Evolutionary conservation across 345 rosid genomes (phyloP).

Genomic region (Psidium friedrichsthalianum): DNA sequence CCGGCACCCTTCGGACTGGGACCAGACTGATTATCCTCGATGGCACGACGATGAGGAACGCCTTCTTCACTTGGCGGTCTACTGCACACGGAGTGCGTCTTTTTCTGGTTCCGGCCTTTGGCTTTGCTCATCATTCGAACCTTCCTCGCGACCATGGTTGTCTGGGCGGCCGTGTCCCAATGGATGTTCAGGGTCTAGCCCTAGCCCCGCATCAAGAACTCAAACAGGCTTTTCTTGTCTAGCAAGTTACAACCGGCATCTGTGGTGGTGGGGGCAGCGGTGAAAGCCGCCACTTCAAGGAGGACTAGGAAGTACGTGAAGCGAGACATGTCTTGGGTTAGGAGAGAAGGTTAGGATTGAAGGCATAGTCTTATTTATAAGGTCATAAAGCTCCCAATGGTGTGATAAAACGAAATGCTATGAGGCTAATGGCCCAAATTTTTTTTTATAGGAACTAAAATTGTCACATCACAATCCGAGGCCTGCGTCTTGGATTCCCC

Average conservation of each 20-base stretch:
- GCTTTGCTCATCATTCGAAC: too few relatives aligned
- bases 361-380: background rate
- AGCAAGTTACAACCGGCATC: background rate
- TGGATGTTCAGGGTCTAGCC: too few relatives aligned
- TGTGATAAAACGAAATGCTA: background rate
- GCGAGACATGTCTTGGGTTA: background rate
- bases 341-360: background rate
- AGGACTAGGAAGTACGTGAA: background rate
- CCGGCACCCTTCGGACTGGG: too few relatives aligned
- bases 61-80: too few relatives aligned
- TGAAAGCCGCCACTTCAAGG: background rate
- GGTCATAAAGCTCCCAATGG: background rate
- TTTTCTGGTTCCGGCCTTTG: too few relatives aligned
- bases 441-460: background rate
- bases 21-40: too few relatives aligned
- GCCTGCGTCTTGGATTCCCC: background rate
- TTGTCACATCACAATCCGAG: background rate
- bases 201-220: too few relatives aligned
- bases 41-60: too few relatives aligned
- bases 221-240: too few relatives aligned
- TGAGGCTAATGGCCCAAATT: background rate
- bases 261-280: background rate
- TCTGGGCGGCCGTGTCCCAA: too few relatives aligned
- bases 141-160: too few relatives aligned
- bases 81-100: too few relatives aligned